These are phyloP conservation scores for Pseudogymnoascus sp. DNA, from an alignment of 2,329 filamentous ascomycete genomes.

Conservation along the genomic window DNA sequence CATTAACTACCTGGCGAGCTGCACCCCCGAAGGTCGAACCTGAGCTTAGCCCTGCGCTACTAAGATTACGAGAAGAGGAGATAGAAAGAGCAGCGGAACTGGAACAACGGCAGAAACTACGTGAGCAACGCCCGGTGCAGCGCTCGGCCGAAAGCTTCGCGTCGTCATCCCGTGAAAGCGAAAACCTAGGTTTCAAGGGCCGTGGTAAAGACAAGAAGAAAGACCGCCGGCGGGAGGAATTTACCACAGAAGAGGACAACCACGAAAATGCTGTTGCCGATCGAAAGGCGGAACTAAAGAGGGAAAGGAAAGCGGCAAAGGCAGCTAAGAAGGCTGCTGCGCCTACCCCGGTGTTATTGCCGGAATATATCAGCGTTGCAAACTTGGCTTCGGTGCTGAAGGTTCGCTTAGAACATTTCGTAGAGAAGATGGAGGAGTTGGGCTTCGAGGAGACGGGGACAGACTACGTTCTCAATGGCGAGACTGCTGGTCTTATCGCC, in stretches of 20 bases:
- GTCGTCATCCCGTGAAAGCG: neutral
- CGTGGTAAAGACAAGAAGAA: conserved; percentile 4
- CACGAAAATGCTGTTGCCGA: conserved; percentile 24
- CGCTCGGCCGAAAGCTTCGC: neutral
- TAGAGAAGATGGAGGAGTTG: conserved; percentile 68
- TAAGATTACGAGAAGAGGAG: conserved; percentile 1
- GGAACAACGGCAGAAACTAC: neutral
- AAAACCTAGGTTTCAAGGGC: neutral
- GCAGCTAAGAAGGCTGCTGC: conserved; percentile 29
- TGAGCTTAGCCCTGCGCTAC: neutral
- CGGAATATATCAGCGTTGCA: conserved; percentile 84
- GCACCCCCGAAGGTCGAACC: neutral
- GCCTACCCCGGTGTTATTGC: conserved; percentile 63
- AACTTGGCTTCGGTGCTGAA: conserved; percentile 71
- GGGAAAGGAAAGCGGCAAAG: conserved; percentile 35
- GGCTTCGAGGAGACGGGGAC: conserved; percentile 80
- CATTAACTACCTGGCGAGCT: neutral
- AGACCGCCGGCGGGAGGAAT: conserved; percentile 20
- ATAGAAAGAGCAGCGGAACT: neutral
- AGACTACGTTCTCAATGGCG: conserved; percentile 81
- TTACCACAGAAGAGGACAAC: conserved; percentile 22
- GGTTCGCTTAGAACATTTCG: conserved; percentile 62
- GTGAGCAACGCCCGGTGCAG: neutral
- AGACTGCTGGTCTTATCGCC: conserved; percentile 82
- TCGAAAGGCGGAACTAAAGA: conserved; percentile 31